phyloP scores from a whole-genome alignment of 2,329 filamentous ascomycete species.

The Colletotrichum theobromicola region DNA sequence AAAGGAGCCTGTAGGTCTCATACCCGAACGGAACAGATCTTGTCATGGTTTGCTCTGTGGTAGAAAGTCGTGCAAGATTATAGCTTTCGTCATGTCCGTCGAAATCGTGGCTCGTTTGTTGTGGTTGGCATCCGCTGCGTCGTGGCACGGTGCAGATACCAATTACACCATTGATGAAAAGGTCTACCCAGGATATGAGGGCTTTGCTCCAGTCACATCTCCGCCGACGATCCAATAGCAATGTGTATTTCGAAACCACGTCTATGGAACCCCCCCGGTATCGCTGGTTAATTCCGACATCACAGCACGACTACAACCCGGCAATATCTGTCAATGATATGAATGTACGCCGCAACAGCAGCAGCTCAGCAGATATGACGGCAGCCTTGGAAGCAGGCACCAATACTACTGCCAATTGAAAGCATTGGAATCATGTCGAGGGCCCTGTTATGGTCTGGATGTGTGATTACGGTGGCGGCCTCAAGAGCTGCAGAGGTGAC shows the following conservation, averaged over 20 bases:
- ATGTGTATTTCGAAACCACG: conserved; percentile 33
- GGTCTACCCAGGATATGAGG: conserved; percentile 49
- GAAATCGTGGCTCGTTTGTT: background rate
- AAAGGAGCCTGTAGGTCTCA: background rate
- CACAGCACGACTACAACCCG: conserved; percentile 58
- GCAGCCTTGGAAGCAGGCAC: conserved; percentile 52
- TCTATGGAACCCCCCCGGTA: background rate
- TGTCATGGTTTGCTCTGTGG: background rate
- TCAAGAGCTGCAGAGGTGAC: conserved; percentile 55
- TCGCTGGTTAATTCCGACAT: background rate
- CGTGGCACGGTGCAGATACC: conserved; percentile 45
- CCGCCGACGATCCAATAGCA: conserved; percentile 61
- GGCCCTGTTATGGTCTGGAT: conserved; percentile 65
- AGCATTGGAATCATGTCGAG: conserved; percentile 63
- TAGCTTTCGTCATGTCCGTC: background rate
- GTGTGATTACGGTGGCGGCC: conserved; percentile 51
- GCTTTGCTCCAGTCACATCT: conserved; percentile 52
- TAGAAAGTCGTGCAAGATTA: background rate
- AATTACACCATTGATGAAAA: conserved; percentile 52
- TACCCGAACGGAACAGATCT: background rate
- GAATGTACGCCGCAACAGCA: conserved; percentile 62
- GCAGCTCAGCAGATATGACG: conserved; percentile 48
- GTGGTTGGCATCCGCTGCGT: conserved; percentile 6
- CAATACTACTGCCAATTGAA: conserved; percentile 55
- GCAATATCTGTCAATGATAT: conserved; percentile 51